phyloP scores from a whole-genome alignment of 768 basidiomycete species.

The Russula sp. region DNA sequence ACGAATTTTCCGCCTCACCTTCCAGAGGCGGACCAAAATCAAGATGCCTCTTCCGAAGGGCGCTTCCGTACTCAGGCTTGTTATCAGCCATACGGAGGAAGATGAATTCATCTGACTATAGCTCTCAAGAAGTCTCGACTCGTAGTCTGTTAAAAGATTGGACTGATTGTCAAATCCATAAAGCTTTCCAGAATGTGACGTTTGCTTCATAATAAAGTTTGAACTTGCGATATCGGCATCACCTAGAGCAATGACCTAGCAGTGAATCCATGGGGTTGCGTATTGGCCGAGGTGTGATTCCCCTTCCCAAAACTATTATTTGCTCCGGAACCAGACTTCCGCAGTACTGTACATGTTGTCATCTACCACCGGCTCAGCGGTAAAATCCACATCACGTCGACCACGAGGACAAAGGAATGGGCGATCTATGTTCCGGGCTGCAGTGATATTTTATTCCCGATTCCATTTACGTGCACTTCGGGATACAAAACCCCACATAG shows the following conservation, averaged over 20 bases:
- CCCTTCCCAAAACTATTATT: not conserved
- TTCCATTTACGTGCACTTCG: too few species aligned
- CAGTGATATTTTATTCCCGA: too few species aligned
- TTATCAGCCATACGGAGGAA: not conserved
- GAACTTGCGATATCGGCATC: not conserved
- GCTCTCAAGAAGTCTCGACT: constrained; percentile 9
- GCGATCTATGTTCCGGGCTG: not conserved
- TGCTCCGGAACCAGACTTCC: not conserved
- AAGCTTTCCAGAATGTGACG: not conserved
- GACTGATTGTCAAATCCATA: not conserved
- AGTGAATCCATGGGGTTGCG: not conserved
- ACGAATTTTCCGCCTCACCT: not conserved
- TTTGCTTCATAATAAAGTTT: not conserved
- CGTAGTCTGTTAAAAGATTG: not conserved
- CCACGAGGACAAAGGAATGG: not conserved
- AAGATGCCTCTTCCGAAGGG: not conserved
- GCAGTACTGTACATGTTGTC: not conserved
- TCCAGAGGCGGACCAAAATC: not conserved
- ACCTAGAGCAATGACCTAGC: not conserved
- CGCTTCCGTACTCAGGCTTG: not conserved
- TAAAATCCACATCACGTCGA: not conserved
- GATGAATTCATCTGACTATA: constrained; percentile 11
- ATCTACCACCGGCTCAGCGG: not conserved
- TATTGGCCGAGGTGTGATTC: not conserved
- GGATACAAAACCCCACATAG: too few species aligned